phyloP scores from a whole-genome alignment of 768 basidiomycete genomes.

The Leccinum uliginosum region DNA sequence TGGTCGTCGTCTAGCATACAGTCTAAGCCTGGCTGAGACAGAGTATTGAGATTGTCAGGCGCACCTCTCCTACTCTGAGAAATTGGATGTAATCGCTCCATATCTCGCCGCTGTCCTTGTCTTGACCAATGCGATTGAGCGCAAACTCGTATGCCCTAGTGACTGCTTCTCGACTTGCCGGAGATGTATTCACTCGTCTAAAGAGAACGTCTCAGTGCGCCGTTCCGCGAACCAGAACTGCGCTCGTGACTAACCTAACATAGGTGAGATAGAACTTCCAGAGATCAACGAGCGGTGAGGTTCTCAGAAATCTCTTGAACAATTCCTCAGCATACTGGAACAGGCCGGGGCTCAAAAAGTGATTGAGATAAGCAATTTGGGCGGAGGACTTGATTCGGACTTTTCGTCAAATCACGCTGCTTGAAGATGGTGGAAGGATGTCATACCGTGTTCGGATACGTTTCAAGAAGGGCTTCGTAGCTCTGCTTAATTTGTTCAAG shows the following conservation, averaged over 20 bases:
- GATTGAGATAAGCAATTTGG: slow-evolving; percentile 80
- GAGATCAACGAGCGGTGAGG: slow-evolving; percentile 83
- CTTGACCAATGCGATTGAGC: slow-evolving; percentile 82
- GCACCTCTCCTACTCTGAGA: slow-evolving; percentile 71
- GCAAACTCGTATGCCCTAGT: slow-evolving; percentile 93
- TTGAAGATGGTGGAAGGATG: slow-evolving; percentile 21
- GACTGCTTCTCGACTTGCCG: slow-evolving; percentile 69
- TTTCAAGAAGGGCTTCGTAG: slow-evolving; percentile 77
- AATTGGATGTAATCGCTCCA: slow-evolving; percentile 96
- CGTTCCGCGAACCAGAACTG: slow-evolving; percentile 4
- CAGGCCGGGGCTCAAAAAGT: slow-evolving; percentile 61
- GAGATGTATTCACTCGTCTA: slow-evolving; percentile 67
- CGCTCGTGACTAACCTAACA: slow-evolving; percentile 61
- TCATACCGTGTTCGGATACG: slow-evolving; percentile 91
- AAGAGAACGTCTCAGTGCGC: slow-evolving; percentile 12
- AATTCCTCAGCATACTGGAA: slow-evolving; percentile 79
- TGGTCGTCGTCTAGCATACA: slow-evolving; percentile 54
- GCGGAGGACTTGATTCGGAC: slow-evolving; percentile 58
- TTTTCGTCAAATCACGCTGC: slow-evolving; percentile 21
- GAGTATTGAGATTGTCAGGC: slow-evolving; percentile 21
- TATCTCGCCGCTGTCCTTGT: slow-evolving; percentile 87
- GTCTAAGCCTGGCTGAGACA: slow-evolving; percentile 1
- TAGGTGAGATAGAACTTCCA: slow-evolving; percentile 94
- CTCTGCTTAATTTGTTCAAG: slow-evolving; percentile 75
- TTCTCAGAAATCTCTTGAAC: slow-evolving; percentile 84